A percentile compares a stretch with the other conserved stretches of the same genome.
phyloP scores from a whole-genome alignment of 345 rosid genomes.

The Sisymbrium altissimum region DNA sequence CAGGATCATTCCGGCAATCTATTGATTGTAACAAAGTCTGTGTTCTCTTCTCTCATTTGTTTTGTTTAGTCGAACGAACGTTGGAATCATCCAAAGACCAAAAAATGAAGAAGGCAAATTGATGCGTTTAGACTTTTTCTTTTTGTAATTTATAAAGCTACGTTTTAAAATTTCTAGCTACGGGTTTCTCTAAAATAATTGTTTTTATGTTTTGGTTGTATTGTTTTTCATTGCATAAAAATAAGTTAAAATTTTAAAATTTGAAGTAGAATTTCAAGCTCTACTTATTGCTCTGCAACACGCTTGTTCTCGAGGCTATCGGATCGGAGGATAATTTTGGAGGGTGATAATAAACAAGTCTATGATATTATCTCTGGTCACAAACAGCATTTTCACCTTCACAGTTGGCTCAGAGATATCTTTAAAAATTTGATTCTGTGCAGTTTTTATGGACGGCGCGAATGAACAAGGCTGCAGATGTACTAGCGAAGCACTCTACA shows the following conservation, averaged over 20 bases:
- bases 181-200: background rate
- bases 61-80: conserved; percentile 7
- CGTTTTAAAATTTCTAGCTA: background rate
- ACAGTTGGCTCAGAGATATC: too few species aligned
- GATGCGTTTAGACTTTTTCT: conserved; percentile 1
- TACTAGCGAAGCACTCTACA: too few species aligned
- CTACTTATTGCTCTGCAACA: too few species aligned
- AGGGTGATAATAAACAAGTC: too few species aligned
- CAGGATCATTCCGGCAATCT: conserved; percentile 75
- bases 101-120: background rate
- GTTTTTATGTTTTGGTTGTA: background rate
- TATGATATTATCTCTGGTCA: too few species aligned
- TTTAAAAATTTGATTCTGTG: too few species aligned
- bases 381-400: too few species aligned
- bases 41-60: conserved; percentile 1
- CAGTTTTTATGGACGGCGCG: too few species aligned
- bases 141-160: background rate
- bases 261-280: too few species aligned
- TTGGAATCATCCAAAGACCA: conserved; percentile 13
- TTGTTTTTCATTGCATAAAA: background rate
- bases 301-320: too few species aligned
- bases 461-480: too few species aligned
- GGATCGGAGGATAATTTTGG: too few species aligned
- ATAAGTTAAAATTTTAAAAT: background rate
- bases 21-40: conserved; percentile 36